These are phyloP conservation scores for Coemansia sp. DNA, from an alignment of 192 early-diverging fungal genomes.

Conservation along the genomic window DNA sequence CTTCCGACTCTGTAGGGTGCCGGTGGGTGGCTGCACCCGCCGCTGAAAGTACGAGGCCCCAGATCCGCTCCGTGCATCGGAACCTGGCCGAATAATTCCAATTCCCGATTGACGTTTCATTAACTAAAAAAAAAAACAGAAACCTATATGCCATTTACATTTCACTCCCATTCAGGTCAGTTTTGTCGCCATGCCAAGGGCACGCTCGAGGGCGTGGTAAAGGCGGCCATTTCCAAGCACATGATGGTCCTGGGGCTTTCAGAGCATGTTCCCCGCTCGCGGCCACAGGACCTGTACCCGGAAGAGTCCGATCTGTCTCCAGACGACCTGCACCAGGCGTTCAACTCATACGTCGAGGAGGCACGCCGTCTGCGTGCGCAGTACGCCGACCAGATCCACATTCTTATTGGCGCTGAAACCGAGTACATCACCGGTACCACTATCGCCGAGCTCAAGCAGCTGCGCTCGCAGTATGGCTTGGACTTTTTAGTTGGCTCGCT, in stretches of 20 bases:
- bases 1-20: constrained; percentile 2
- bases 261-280: constrained; percentile 88
- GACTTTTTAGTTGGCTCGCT: constrained; percentile 93
- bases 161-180: constrained; percentile 93
- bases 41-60: constrained; percentile 53
- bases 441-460: constrained; percentile 49
- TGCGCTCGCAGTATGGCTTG: constrained; percentile 54
- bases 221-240: constrained; percentile 65
- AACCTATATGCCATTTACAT: constrained; percentile 73
- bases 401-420: constrained; percentile 88
- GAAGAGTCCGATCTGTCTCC: constrained; percentile 80
- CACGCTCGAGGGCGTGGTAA: constrained; percentile 75
- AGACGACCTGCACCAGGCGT: constrained; percentile 60
- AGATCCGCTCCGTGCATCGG: constrained; percentile 23
- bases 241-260: constrained; percentile 81
- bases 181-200: constrained; percentile 93
- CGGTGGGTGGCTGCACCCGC: constrained; percentile 29
- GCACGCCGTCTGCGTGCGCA: constrained; percentile 67
- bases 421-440: constrained; percentile 70
- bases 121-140: background rate
- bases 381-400: constrained; percentile 59
- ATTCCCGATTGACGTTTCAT: constrained; percentile 53
- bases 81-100: constrained; percentile 39
- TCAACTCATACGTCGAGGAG: constrained; percentile 66
- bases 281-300: constrained; percentile 80